Conservation (phyloP, 2,329 filamentous ascomycete species). For the Elsinoe perseae region DNA sequence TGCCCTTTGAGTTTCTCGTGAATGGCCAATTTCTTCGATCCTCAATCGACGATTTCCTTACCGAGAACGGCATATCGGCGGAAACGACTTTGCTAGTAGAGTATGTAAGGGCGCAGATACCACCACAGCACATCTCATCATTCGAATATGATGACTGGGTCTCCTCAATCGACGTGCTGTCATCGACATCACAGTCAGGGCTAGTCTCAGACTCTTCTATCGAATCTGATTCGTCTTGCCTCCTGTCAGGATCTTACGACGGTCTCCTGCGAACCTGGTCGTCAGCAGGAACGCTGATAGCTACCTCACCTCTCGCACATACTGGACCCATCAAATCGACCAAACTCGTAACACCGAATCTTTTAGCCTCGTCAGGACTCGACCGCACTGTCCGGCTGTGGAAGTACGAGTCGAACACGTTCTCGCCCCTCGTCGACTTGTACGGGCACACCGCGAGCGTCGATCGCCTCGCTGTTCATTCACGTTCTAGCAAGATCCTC, state of each 20-base stretch:
- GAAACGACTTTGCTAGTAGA: constrained; percentile 83
- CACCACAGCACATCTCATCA: constrained; percentile 78
- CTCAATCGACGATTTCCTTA: constrained; percentile 84
- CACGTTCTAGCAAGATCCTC: constrained; percentile 66
- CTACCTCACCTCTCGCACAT: constrained; percentile 65
- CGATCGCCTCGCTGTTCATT: constrained; percentile 67
- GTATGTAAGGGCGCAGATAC: constrained; percentile 86
- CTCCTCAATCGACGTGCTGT: constrained; percentile 74
- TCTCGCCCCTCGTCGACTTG: constrained; percentile 70
- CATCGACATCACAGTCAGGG: constrained; percentile 54
- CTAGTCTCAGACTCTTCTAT: constrained; percentile 19
- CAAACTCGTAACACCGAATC: constrained; percentile 68
- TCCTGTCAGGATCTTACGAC: constrained; percentile 92
- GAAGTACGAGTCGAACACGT: constrained; percentile 58
- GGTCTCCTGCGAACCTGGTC: constrained; percentile 85
- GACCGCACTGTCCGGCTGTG: constrained; percentile 83
- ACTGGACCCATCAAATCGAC: constrained; percentile 71
- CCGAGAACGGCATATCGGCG: constrained; percentile 74
- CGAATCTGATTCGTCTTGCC: constrained; percentile 42
- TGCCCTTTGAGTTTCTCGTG: constrained; percentile 90
- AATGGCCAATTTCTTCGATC: constrained; percentile 87
- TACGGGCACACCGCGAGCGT: constrained; percentile 73
- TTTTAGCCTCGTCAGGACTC: constrained; percentile 73
- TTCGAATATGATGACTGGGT: constrained; percentile 99
- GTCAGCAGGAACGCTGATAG: constrained; percentile 73